Percentiles rank a stretch among this genome's conserved stretches.
Evolutionary conservation across 129 eudicot genomes (phyloP).

Genomic region (Kitagawia praeruptora): DNA sequence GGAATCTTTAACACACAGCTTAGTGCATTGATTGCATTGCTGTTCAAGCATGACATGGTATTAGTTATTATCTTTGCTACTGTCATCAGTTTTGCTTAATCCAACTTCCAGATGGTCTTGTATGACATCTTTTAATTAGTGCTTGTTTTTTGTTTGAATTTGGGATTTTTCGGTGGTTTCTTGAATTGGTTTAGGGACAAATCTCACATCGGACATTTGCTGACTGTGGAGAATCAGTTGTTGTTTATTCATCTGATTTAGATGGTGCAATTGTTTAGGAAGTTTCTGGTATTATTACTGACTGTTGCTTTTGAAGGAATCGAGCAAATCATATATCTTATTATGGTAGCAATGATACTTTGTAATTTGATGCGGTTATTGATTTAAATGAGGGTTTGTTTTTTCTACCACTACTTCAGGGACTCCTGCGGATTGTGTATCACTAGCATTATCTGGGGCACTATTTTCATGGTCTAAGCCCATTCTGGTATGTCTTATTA

Average conservation of each 20-base stretch:
- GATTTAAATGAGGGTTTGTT: not conserved
- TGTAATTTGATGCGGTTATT: not conserved
- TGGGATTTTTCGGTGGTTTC: conserved; percentile 6
- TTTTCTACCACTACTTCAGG: conserved; percentile 31
- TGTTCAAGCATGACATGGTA: conserved; percentile 87
- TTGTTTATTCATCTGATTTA: conserved; percentile 49
- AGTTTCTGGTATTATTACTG: conserved; percentile 56
- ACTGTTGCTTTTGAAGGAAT: not conserved
- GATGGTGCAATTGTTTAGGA: conserved; percentile 85
- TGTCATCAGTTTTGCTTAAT: not conserved
- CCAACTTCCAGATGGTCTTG: not conserved
- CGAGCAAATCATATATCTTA: not conserved
- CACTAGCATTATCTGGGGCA: too few species aligned
- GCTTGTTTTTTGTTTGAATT: not conserved
- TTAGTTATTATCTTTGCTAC: not conserved
- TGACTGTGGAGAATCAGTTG: conserved; percentile 62
- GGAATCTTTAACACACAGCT: conserved; percentile 91
- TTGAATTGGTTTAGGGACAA: conserved; percentile 50
- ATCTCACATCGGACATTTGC: conserved; percentile 66
- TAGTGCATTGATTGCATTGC: conserved; percentile 82
- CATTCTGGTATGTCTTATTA: too few species aligned
- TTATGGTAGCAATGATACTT: not conserved
- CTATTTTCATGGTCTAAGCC: too few species aligned
- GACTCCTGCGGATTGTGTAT: conserved; percentile 94
- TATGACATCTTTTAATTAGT: not conserved